Evolutionary conservation across 169 alveolate species (phyloP), one percentile per base, ranked within the genome.

Genomic region (Plasmodium billcollinsi): DNA sequence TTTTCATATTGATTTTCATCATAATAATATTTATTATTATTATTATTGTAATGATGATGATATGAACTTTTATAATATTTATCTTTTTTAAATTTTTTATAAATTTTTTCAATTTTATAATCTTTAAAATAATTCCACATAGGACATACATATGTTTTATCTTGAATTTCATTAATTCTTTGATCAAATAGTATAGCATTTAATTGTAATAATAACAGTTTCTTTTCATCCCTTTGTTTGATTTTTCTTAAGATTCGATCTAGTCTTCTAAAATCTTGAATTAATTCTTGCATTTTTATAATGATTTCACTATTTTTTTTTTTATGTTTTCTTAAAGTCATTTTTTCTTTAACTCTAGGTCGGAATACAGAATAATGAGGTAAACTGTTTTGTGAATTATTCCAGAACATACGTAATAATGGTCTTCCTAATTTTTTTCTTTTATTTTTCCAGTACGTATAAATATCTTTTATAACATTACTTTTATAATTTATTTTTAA

Each of bases 151-250:
- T 95, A 95, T 14, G 94, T 95, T 14, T 93, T 93, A 73, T 95
- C 97, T 15, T 86, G 85, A 14, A 92, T 80, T 73, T 95, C 97
- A 75, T 94, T 94, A 21, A 96, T 76, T 39, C 93, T 90, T 88
- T 95, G 97, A 91, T 95, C 97, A 49, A 95, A 95, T 56, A 95
- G 78, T 43, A 95, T 94, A 8, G 94, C 67, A 74, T 94, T 96
- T 21, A 95, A 73, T 54, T 95, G 96, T 4, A 96, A 94, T 6
- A 95, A 88, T 73, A 95, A 66, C 56, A 95, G 86, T 92, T 95
- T 95, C 89, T 95, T 95, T 69, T 95, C 97, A 66, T 95, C 97
- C 20, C 97, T 89, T 52, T 95, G 97, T 59, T 94, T 80, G 94
- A 95, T 94, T 85, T 95, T 95, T 63, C 94, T 94, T 88, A 95